Base-by-base conservation (phyloP, 176 grass and related monocot species). In the Miscanthus lutarioriparius region DNA sequence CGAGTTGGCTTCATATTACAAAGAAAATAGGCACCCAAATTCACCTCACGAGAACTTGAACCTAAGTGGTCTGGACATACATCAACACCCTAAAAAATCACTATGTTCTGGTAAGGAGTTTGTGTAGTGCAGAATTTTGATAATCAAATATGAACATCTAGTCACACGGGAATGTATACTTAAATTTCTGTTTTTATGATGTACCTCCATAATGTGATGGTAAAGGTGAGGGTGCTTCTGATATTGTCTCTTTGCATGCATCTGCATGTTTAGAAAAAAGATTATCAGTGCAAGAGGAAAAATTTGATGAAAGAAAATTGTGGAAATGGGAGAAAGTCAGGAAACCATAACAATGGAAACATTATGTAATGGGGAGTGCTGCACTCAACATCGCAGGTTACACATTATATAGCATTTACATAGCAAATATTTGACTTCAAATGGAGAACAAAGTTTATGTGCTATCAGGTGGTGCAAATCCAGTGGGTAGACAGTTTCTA, bases 361-460 rank as follows among this genome's bases (percentile, higher is more conserved):
- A 30, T 45, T 25, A 41, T 59, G 26, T 66, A 74, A 74, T 39
- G 1, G n/a, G 37, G 35, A 26, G 13, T 74, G 30, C n/a, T 56
- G 7, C 65, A 78, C 61, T 2, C 84, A 28, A 72, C n/a, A 71
- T 62, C 45, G 40, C 17, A 67, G 33, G 7, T 51, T 86, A 67
- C 69, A 73, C 15, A 66, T n/a, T 26, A 79, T 17, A 9, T 80
- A 37, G 73, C 49, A 85, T 16, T 72, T 20, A 73, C 64, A 20
- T 69, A 48, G 53, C 22, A 86, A 63, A 65, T 74, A 36, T 27
- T 79, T 63, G 13, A 62, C 26, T 78, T 85, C 11, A 70, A 35
- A 32, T 44, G 25, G 65, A 51, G 53, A 67, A 48, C 7, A 49
- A 30, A 40, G 20, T 70, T 82, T n/a, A 27, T 70, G 66, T 58